Evolutionary conservation across 2,329 filamentous ascomycete species (phyloP).

Genomic region (Arachnopeziza araneosa): DNA sequence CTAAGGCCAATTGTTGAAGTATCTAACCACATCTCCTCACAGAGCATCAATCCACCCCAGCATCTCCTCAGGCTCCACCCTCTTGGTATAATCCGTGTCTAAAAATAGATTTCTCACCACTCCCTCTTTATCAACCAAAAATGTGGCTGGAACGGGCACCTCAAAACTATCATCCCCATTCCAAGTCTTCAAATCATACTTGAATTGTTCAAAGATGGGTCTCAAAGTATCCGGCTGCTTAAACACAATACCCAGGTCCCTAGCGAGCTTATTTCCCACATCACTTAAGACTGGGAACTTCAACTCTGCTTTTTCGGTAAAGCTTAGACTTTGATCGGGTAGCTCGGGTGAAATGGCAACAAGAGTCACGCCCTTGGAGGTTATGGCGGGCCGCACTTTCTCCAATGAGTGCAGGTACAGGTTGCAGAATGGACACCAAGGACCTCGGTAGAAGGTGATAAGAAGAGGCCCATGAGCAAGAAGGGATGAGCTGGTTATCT

Average conservation of each 20-base stretch:
- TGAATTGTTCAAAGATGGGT: constrained; percentile 26
- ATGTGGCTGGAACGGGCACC: constrained; percentile 35
- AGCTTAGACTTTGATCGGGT: too few relatives aligned
- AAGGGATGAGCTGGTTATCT: constrained; percentile 27
- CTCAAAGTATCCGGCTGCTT: too few relatives aligned
- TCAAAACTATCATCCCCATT: constrained; percentile 36
- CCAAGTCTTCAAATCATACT: constrained; percentile 28
- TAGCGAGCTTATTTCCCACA: too few relatives aligned
- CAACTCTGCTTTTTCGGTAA: too few relatives aligned
- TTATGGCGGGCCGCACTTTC: constrained; percentile 7
- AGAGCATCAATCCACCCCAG: too few relatives aligned
- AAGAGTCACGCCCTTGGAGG: too few relatives aligned
- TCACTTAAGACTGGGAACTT: too few relatives aligned
- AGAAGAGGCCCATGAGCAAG: constrained; percentile 33
- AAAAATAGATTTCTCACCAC: constrained; percentile 33
- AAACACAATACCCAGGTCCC: too few relatives aligned
- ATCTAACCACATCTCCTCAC: too few relatives aligned
- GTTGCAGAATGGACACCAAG: constrained; percentile 44
- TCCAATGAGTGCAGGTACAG: constrained; percentile 34
- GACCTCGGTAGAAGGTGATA: constrained; percentile 42
- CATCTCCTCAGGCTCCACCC: constrained; percentile 27
- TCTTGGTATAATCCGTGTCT: constrained; percentile 34
- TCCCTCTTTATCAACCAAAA: constrained; percentile 34
- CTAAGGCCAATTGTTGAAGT: too few relatives aligned
- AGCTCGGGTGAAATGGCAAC: too few relatives aligned